Conservation (phyloP, 2,329 filamentous ascomycete genomes). For the Penicillium sp. region DNA sequence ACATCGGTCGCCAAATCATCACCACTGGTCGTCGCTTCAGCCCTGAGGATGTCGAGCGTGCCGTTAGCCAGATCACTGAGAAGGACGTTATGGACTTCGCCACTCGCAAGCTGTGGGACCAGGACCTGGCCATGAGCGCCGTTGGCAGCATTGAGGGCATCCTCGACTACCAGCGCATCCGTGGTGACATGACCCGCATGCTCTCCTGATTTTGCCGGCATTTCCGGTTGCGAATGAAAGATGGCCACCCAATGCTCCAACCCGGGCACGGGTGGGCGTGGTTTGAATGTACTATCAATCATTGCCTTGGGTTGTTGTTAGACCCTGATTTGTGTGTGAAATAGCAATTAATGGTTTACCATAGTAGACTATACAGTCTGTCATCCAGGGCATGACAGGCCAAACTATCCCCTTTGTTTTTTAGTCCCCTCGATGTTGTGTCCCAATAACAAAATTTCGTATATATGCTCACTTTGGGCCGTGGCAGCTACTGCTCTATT, state of each 20-base stretch:
- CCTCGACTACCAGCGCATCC: slow-evolving; percentile 53
- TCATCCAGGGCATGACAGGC: slow-evolving; percentile 19
- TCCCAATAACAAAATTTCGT: slow-evolving; percentile 11
- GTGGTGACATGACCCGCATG: slow-evolving; percentile 86
- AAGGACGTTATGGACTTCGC: slow-evolving; percentile 98
- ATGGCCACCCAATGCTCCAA: slow-evolving; percentile 14
- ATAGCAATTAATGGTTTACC: slow-evolving; percentile 32
- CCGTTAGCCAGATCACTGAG: slow-evolving; percentile 82
- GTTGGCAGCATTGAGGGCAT: slow-evolving; percentile 88
- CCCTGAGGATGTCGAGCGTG: slow-evolving; percentile 90
- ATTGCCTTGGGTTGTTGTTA: slow-evolving; percentile 29
- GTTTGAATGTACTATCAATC: slow-evolving; percentile 33
- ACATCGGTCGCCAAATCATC: slow-evolving; percentile 97
- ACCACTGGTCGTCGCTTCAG: slow-evolving; percentile 90
- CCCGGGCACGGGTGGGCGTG: slow-evolving; percentile 12
- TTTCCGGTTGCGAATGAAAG: slow-evolving; percentile 23
- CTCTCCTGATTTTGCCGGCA: slow-evolving; percentile 19
- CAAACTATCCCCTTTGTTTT: slow-evolving; percentile 27
- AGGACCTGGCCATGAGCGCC: slow-evolving; percentile 89
- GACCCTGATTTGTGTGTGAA: slow-evolving; percentile 31
- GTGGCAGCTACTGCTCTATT: too few relatives aligned
- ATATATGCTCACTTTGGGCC: too few relatives aligned
- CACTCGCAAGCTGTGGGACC: slow-evolving; percentile 93
- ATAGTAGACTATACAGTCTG: slow-evolving; percentile 32
- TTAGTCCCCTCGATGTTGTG: slow-evolving; percentile 2